Conservation (phyloP, 2,329 filamentous ascomycete species). For the Paraconiothyrium sp. region DNA sequence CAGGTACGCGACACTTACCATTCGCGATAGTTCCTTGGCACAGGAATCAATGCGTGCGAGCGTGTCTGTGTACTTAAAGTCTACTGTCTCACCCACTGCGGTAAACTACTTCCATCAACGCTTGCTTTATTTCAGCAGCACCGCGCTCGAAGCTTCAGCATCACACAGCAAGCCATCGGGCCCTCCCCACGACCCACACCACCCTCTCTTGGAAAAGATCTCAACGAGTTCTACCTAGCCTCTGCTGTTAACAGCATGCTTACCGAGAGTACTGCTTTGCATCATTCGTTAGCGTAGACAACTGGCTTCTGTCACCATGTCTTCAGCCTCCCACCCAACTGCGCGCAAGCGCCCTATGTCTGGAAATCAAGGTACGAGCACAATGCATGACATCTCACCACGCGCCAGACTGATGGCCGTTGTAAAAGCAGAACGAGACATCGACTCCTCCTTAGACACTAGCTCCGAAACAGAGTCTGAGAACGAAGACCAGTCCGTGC, state of each 20-base stretch:
- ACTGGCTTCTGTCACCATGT: not conserved
- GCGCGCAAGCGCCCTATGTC: not conserved
- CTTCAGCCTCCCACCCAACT: not conserved
- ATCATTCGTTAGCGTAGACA: not conserved
- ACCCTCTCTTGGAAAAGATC: not conserved
- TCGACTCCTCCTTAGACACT: not conserved
- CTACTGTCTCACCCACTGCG: not conserved
- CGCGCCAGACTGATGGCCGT: not conserved
- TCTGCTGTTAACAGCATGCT: not conserved
- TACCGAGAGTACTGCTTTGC: too few species aligned
- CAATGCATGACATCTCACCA: not conserved
- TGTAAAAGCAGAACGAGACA: not conserved
- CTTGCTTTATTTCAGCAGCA: not conserved
- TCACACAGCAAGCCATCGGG: not conserved
- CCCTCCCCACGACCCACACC: not conserved
- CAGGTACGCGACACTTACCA: not conserved
- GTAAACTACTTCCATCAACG: not conserved
- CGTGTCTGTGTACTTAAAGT: not conserved
- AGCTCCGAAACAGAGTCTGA: not conserved
- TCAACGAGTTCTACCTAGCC: not conserved
- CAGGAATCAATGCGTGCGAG: not conserved
- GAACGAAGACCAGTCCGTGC: not conserved
- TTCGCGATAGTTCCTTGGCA: not conserved
- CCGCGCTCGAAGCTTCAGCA: not conserved
- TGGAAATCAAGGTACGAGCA: not conserved